Evolutionary conservation across 768 basidiomycete genomes (phyloP).

Genomic region (Rhodotorula paludigena): DNA sequence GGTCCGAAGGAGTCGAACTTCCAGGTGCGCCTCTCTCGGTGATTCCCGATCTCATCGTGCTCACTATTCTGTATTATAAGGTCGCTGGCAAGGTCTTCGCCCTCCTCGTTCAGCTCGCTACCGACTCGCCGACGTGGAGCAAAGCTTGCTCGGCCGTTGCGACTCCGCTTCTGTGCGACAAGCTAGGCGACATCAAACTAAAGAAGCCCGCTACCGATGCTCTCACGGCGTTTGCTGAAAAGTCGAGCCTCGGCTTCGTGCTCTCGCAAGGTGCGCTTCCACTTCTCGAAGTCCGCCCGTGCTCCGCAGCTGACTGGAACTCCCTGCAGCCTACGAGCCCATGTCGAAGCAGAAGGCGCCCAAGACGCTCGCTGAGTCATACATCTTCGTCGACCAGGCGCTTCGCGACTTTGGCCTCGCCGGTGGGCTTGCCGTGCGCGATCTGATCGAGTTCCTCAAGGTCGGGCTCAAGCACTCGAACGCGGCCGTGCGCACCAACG

Average conservation of each 20-base stretch:
- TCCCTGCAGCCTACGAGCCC: slow-evolving; percentile 73
- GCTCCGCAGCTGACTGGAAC: not conserved
- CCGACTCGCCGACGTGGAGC: slow-evolving; percentile 74
- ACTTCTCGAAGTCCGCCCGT: not conserved
- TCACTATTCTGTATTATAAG: slow-evolving; percentile 49
- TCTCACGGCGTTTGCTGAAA: slow-evolving; percentile 76
- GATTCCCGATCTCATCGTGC: not conserved
- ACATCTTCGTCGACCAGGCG: slow-evolving; percentile 79
- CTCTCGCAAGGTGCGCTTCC: slow-evolving; percentile 70
- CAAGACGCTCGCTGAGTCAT: slow-evolving; percentile 86
- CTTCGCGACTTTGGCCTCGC: slow-evolving; percentile 85
- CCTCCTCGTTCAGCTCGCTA: slow-evolving; percentile 66
- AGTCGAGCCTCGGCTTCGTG: slow-evolving; percentile 88
- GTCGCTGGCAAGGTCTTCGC: slow-evolving; percentile 85
- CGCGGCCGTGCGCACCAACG: slow-evolving; percentile 83
- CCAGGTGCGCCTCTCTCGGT: slow-evolving; percentile 56
- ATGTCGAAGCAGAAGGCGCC: slow-evolving; percentile 93
- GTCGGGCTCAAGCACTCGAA: slow-evolving; percentile 83
- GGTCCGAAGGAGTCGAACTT: slow-evolving; percentile 99
- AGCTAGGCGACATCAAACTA: slow-evolving; percentile 90
- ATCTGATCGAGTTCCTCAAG: slow-evolving; percentile 87
- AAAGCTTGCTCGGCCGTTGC: slow-evolving; percentile 76
- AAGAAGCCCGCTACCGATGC: slow-evolving; percentile 94
- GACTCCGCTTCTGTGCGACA: slow-evolving; percentile 78
- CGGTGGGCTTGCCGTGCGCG: slow-evolving; percentile 68